phyloP scores from a whole-genome alignment of 2,329 filamentous ascomycete species.

The Colletotrichum eremochloae region DNA sequence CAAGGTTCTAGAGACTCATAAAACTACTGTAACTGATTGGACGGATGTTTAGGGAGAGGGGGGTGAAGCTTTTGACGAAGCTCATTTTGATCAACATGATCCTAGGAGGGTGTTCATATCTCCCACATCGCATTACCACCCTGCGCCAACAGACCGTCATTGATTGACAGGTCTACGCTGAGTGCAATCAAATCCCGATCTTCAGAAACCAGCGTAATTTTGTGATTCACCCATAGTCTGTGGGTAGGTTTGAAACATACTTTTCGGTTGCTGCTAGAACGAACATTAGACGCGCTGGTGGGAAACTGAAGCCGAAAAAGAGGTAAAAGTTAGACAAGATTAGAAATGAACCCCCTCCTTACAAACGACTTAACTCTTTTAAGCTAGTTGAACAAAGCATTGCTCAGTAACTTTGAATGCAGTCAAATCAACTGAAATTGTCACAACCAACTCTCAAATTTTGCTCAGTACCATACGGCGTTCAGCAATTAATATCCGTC shows the following conservation, averaged over 20 bases:
- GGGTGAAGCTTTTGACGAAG: slow-evolving; percentile 24
- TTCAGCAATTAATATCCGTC: neutral
- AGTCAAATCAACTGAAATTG: neutral
- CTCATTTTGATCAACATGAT: neutral
- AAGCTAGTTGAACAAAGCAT: too few relatives aligned
- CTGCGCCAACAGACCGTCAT: neutral
- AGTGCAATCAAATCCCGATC: neutral
- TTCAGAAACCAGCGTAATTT: neutral
- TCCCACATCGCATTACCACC: neutral
- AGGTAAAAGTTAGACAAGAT: neutral
- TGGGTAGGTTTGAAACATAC: neutral
- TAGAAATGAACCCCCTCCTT: neutral
- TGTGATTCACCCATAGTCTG: neutral
- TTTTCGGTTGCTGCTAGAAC: neutral
- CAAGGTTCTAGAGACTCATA: slow-evolving; percentile 32
- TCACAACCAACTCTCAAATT: too few relatives aligned
- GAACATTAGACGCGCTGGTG: neutral
- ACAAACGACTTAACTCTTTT: too few relatives aligned
- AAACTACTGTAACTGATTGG: neutral
- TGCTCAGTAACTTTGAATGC: neutral
- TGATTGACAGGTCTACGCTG: neutral
- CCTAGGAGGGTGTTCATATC: neutral
- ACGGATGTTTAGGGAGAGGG: neutral
- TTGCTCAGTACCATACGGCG: neutral
- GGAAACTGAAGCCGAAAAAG: neutral